These are phyloP conservation scores for Chenopodium quinoa DNA, from an alignment of 148 eudicot genomes.

Conservation along the genomic window DNA sequence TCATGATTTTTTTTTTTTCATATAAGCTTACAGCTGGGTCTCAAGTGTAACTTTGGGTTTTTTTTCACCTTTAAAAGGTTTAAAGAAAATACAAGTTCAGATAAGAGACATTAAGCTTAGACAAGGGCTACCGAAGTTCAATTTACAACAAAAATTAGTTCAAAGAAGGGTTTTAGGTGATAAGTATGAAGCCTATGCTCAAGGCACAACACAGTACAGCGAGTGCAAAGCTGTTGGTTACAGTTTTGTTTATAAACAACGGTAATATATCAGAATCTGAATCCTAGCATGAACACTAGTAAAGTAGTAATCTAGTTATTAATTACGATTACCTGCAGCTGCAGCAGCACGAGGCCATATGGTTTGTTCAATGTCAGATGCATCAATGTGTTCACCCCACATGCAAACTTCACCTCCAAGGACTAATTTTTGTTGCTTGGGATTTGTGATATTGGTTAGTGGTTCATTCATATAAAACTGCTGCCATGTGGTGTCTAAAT, in stretches of 20 bases:
- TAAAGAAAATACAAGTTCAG: neutral
- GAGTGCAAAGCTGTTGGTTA: neutral
- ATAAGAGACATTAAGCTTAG: neutral
- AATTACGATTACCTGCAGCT: constrained; percentile 67
- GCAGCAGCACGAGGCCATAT: constrained; percentile 99
- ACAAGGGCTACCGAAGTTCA: neutral
- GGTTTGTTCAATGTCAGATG: constrained; percentile 78
- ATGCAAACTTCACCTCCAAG: constrained; percentile 91
- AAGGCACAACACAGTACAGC: neutral
- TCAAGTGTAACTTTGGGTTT: neutral
- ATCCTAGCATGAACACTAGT: neutral
- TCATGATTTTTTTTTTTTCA: neutral
- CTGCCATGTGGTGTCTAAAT: constrained; percentile 65
- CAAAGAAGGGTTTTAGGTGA: neutral
- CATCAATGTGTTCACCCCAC: constrained; percentile 93
- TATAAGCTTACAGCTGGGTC: neutral
- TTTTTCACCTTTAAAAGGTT: neutral
- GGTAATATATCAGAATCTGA: neutral
- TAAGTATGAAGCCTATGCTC: neutral
- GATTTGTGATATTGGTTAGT: constrained; percentile 52
- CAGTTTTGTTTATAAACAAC: neutral
- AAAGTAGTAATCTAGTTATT: neutral
- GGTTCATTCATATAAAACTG: constrained; percentile 71
- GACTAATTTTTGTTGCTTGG: constrained; percentile 55
- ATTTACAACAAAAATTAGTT: neutral